Conservation (phyloP, 495 filamentous ascomycete genomes). For the Clavariopsis aquatica region DNA sequence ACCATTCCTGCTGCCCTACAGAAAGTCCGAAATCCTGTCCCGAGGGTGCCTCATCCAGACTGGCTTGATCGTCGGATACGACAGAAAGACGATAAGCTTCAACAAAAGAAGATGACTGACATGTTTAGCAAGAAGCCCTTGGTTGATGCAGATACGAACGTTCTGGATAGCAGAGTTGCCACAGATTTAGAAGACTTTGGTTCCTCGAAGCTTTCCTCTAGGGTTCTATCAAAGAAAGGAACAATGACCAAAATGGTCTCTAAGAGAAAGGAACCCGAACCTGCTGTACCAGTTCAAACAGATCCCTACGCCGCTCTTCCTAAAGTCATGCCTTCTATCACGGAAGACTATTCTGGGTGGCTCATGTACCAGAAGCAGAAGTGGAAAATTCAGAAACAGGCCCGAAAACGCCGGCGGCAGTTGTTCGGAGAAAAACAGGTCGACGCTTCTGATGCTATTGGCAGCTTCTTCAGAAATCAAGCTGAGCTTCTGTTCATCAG, state of each 20-base stretch:
- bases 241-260: conserved; percentile 64
- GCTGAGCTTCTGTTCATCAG: conserved; percentile 84
- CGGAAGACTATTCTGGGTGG: conserved; percentile 85
- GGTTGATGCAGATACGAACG: conserved; percentile 70
- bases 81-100: conserved; percentile 92
- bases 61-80: conserved; percentile 94
- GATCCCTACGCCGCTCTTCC: conserved; percentile 87
- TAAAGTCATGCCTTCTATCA: conserved; percentile 79
- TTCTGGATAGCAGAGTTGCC: conserved; percentile 60
- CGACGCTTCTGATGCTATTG: conserved; percentile 69
- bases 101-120: conserved; percentile 98
- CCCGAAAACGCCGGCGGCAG: conserved; percentile 81
- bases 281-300: conserved; percentile 51
- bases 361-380: conserved; percentile 97
- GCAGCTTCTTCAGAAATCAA: conserved; percentile 85
- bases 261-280: conserved; percentile 81
- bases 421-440: conserved; percentile 85
- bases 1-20: conserved; percentile 97
- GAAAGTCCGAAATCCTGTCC: conserved; percentile 91
- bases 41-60: conserved; percentile 89
- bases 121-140: conserved; percentile 76
- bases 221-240: conserved; percentile 58
- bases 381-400: conserved; percentile 97
- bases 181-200: conserved; percentile 86
- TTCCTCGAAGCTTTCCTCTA: conserved; percentile 61